These are phyloP conservation scores for Cryphonectria carpinicola DNA, from an alignment of 2,329 filamentous ascomycete genomes.

Conservation along the genomic window DNA sequence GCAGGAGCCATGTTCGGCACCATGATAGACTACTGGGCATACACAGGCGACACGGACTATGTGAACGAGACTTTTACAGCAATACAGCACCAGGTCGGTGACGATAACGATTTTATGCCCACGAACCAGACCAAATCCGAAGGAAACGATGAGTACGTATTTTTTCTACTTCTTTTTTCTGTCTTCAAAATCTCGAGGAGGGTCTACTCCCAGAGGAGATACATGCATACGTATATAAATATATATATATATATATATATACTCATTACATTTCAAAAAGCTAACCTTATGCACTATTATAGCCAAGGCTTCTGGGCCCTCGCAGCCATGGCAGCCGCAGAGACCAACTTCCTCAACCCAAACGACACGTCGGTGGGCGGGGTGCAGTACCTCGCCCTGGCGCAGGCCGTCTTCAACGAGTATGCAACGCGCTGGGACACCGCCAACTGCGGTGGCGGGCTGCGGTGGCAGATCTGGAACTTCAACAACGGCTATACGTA, in stretches of 20 bases:
- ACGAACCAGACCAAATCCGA: conserved; percentile 54
- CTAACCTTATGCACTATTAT: conserved; percentile 37
- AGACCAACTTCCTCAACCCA: conserved; percentile 68
- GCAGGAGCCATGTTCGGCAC: conserved; percentile 69
- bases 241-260: neutral
- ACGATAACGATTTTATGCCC: conserved; percentile 60
- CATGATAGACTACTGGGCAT: conserved; percentile 67
- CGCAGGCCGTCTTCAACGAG: conserved; percentile 80
- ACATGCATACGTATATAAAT: neutral
- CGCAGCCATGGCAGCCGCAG: conserved; percentile 70
- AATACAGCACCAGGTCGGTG: conserved; percentile 57
- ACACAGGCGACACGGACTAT: conserved; percentile 62
- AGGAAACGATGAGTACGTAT: conserved; percentile 67
- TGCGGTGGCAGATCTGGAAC: conserved; percentile 83
- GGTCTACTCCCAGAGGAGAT: neutral
- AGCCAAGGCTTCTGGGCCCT: conserved; percentile 76
- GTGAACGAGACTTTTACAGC: conserved; percentile 56
- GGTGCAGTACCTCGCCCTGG: conserved; percentile 71
- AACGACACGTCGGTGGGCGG: conserved; percentile 44
- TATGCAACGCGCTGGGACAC: conserved; percentile 75
- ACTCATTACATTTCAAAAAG: neutral
- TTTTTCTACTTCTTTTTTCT: conserved; percentile 26
- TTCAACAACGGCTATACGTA: conserved; percentile 76
- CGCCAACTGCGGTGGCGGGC: conserved; percentile 69
- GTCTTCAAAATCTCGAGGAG: neutral